These are phyloP conservation scores for Toxicodendron radicans DNA, from an alignment of 345 rosid genomes.

Conservation along the genomic window DNA sequence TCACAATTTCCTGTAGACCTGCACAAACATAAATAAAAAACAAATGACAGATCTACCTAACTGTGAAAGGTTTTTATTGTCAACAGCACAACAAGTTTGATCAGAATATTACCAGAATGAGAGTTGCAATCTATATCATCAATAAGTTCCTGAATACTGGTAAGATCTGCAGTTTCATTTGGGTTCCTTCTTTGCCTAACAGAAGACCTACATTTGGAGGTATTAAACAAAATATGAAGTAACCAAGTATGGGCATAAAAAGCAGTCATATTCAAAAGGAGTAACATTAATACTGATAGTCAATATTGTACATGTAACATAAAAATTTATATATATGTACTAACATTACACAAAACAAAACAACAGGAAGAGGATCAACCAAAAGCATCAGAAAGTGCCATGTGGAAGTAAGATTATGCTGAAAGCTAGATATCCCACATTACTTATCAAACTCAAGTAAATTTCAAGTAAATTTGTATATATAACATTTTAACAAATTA, in stretches of 20 bases:
- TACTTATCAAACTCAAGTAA: neutral
- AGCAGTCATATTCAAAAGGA: neutral
- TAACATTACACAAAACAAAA: neutral
- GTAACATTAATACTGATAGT: neutral
- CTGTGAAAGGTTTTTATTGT: neutral
- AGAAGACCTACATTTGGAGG: constrained; percentile 49
- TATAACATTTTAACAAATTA: neutral
- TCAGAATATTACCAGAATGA: constrained; percentile 57
- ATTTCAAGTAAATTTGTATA: too few species aligned
- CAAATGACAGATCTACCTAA: constrained; percentile 5
- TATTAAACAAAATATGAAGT: neutral
- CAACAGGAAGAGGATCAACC: too few species aligned
- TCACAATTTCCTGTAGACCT: constrained; percentile 80
- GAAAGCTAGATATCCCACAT: neutral
- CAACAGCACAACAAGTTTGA: constrained; percentile 15
- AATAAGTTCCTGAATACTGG: constrained; percentile 83
- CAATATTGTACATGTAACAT: neutral
- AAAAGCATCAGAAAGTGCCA: too few species aligned
- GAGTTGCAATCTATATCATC: constrained; percentile 59
- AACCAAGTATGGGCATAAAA: neutral
- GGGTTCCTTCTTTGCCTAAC: constrained; percentile 90
- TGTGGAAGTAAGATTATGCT: too few species aligned
- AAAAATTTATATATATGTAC: too few species aligned
- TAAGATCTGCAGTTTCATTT: constrained; percentile 88
- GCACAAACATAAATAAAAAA: constrained; percentile 22